These are phyloP conservation scores for Pholiota microspora DNA, from an alignment of 768 basidiomycete species.

Conservation along the genomic window DNA sequence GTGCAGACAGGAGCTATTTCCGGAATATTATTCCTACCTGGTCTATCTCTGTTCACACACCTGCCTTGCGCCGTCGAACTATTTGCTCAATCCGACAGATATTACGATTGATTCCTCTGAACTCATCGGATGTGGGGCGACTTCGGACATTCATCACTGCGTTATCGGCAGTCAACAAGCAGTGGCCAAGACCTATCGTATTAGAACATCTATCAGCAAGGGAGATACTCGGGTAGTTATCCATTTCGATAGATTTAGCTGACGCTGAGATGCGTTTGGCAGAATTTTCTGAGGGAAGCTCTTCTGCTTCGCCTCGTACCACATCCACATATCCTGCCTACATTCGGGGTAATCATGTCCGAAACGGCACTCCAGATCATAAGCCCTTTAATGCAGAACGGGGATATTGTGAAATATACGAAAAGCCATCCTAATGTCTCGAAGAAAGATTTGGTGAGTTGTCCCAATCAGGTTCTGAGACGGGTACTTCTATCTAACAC, in stretches of 20 bases:
- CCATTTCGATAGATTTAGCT: not conserved
- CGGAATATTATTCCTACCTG: not conserved
- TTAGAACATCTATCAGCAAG: not conserved
- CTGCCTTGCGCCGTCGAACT: not conserved
- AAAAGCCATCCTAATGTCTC: not conserved
- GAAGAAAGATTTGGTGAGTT: not conserved
- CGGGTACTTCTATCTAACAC: not conserved
- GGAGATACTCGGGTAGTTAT: not conserved
- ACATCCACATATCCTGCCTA: conserved; percentile 3
- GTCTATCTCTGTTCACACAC: not conserved
- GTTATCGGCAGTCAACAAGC: not conserved
- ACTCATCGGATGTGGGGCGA: not conserved
- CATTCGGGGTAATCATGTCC: not conserved
- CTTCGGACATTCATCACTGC: not conserved
- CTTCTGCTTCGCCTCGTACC: conserved; percentile 1
- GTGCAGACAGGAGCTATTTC: conserved; percentile 3
- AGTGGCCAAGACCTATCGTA: not conserved
- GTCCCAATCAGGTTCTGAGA: not conserved
- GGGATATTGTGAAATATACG: not conserved
- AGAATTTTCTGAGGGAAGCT: conserved; percentile 1
- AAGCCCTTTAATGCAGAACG: not conserved
- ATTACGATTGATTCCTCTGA: not conserved
- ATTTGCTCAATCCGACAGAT: not conserved
- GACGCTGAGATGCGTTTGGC: not conserved
- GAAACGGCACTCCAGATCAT: not conserved